Evolutionary conservation across 1,139 yeast species (phyloP).

Genomic region (Hanseniaspora uvarum): DNA sequence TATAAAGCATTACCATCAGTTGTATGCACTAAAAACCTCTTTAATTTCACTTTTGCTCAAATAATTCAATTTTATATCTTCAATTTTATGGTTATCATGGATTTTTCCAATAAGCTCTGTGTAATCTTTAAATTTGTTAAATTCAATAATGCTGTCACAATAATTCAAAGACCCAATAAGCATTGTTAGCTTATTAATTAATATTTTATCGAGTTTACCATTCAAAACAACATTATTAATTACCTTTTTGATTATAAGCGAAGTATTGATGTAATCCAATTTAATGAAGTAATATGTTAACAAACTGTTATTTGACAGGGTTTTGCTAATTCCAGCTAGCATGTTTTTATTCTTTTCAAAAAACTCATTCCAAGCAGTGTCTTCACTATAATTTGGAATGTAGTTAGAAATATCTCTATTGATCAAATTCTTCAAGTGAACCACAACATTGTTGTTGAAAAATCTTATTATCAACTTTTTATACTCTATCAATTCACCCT

Average conservation of each 20-base stretch:
- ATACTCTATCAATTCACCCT: conserved; percentile 14
- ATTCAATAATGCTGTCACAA: not conserved
- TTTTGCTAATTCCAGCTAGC: not conserved
- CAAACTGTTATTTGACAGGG: not conserved
- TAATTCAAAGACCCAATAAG: not conserved
- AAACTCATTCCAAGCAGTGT: not conserved
- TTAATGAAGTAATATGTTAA: not conserved
- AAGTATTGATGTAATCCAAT: not conserved
- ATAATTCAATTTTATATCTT: not conserved
- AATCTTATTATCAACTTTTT: conserved; percentile 10
- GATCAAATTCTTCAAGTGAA: not conserved
- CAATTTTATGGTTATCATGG: not conserved
- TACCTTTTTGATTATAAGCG: not conserved
- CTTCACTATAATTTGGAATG: not conserved
- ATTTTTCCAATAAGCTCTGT: not conserved
- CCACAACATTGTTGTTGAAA: conserved; percentile 9
- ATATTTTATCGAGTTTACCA: not conserved
- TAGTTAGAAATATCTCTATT: conserved; percentile 1
- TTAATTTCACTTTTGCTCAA: conserved; percentile 4
- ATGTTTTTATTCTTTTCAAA: not conserved
- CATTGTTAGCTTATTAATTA: not conserved
- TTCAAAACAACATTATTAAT: not conserved
- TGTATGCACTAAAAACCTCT: conserved; percentile 1
- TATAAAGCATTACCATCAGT: not conserved
- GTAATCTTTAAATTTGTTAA: not conserved